phyloP scores from a whole-genome alignment of 257 asterid species.

The Solanum ahanhuiri region DNA sequence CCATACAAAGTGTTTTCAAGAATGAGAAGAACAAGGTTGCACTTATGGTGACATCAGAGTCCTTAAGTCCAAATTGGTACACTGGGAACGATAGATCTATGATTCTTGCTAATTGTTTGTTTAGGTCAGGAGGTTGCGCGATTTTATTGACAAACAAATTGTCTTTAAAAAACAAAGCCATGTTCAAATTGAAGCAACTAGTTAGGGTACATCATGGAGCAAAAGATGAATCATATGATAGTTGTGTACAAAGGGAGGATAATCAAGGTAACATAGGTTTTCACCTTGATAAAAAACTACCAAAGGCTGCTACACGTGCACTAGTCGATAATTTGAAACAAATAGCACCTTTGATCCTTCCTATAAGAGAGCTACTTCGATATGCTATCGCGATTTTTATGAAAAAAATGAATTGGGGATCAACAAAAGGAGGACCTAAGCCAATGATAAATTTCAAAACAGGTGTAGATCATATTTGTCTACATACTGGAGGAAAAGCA shows the following conservation, averaged over 20 bases:
- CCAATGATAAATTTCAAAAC: slow-evolving; percentile 49
- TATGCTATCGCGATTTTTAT: slow-evolving; percentile 13
- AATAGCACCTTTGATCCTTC: slow-evolving; percentile 60
- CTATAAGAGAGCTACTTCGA: slow-evolving; percentile 46
- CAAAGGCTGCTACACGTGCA: slow-evolving; percentile 74
- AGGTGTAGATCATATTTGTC: slow-evolving; percentile 81
- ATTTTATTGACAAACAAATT: slow-evolving; percentile 52
- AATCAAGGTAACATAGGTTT: slow-evolving; percentile 46
- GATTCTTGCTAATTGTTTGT: slow-evolving; percentile 79
- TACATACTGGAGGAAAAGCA: slow-evolving; percentile 94
- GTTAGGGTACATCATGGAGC: slow-evolving; percentile 81
- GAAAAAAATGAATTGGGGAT: slow-evolving; percentile 8
- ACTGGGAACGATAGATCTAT: slow-evolving; percentile 67
- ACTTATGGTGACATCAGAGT: slow-evolving; percentile 64
- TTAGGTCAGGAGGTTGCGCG: slow-evolving; percentile 72
- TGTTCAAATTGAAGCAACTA: slow-evolving; percentile 46
- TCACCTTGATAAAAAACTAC: slow-evolving; percentile 59
- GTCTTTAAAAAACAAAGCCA: slow-evolving; percentile 16
- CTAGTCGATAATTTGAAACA: slow-evolving; percentile 64
- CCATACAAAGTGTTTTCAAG: slow-evolving; percentile 41
- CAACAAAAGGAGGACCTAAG: slow-evolving; percentile 17
- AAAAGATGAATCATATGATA: slow-evolving; percentile 48
- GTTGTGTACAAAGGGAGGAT: slow-evolving; percentile 71
- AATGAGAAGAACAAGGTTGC: slow-evolving; percentile 29
- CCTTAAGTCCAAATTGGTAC: slow-evolving; percentile 70